These are phyloP conservation scores for Podila verticillata DNA, from an alignment of 192 early-diverging fungal species.

Conservation along the genomic window DNA sequence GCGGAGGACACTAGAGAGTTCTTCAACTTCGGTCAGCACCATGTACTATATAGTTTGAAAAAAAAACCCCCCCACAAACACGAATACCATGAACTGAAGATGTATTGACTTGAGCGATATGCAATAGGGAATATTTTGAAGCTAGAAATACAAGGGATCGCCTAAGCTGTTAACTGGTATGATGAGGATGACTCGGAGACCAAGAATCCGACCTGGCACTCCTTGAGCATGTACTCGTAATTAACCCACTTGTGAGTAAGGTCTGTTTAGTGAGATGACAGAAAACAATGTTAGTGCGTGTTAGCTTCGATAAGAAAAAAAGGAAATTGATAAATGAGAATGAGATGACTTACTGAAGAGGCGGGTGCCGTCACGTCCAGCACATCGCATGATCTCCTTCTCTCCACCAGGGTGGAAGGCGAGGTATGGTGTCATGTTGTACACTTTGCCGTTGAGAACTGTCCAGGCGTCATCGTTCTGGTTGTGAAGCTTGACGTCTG, in stretches of 20 bases:
- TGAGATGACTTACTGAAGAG: conserved; percentile 75
- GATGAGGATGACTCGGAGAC: conserved; percentile 25
- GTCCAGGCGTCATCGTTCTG: conserved; percentile 89
- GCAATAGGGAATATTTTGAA: not conserved
- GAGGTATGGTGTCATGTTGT: conserved; percentile 90
- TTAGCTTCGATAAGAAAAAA: conserved; percentile 11
- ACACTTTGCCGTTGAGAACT: conserved; percentile 88
- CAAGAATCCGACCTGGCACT: conserved; percentile 78
- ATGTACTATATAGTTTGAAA: no score
- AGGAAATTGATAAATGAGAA: not conserved
- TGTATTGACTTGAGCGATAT: no score
- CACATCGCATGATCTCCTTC: conserved; percentile 79
- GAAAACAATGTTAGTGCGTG: not conserved
- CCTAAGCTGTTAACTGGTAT: conserved; percentile 19
- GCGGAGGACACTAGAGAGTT: no score
- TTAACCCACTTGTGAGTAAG: conserved; percentile 96
- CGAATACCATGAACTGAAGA: no score
- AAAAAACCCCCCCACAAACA: no score
- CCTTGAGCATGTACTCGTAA: conserved; percentile 84
- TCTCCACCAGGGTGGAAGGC: conserved; percentile 92
- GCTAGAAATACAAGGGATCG: not conserved
- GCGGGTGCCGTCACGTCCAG: conserved; percentile 93
- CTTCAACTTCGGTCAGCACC: no score
- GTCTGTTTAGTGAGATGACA: conserved; percentile 31
- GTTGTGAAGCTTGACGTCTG: conserved; percentile 81